Percentiles rank a stretch among this genome's conserved stretches.
Evolutionary conservation across 176 grass and related monocot genomes (phyloP).

Genomic region (Aegilops sharonensis): DNA sequence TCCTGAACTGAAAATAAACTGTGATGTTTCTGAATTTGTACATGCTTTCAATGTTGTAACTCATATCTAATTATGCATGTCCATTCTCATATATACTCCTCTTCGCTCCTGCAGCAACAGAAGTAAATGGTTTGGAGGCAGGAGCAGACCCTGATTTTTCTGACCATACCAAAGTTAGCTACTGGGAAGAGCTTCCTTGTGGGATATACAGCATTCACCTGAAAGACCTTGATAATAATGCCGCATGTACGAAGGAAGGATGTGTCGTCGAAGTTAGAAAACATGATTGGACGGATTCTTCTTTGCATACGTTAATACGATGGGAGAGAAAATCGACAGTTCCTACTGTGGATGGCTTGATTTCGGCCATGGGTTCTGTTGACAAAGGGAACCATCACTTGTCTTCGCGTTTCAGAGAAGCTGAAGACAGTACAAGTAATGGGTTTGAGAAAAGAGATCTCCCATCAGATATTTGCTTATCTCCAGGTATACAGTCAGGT

Average conservation of each 20-base stretch:
- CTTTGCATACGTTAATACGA: constrained; percentile 55
- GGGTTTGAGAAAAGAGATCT: background rate
- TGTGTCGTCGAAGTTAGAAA: constrained; percentile 44
- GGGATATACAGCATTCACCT: constrained; percentile 72
- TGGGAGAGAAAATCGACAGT: constrained; percentile 65
- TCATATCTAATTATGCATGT: constrained; percentile 8
- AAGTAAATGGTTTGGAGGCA: constrained; percentile 27
- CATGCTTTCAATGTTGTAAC: background rate
- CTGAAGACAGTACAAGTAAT: constrained; percentile 30
- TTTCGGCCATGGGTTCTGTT: background rate
- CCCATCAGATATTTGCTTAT: constrained; percentile 20
- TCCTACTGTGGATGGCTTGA: constrained; percentile 37
- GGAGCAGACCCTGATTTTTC: constrained; percentile 38
- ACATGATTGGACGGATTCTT: constrained; percentile 58
- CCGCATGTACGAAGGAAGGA: constrained; percentile 26
- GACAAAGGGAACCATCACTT: constrained; percentile 8
- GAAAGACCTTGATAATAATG: constrained; percentile 25
- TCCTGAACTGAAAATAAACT: background rate
- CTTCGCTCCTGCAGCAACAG: constrained; percentile 29
- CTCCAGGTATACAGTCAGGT: constrained; percentile 20
- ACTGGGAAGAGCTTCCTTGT: constrained; percentile 91
- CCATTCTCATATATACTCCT: constrained; percentile 24
- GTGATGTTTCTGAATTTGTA: constrained; percentile 1
- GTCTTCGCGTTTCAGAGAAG: constrained; percentile 17
- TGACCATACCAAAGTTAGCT: constrained; percentile 25